Evolutionary conservation across 192 early-diverging fungal genomes (phyloP).

Genomic region (Entomortierella lignicola): DNA sequence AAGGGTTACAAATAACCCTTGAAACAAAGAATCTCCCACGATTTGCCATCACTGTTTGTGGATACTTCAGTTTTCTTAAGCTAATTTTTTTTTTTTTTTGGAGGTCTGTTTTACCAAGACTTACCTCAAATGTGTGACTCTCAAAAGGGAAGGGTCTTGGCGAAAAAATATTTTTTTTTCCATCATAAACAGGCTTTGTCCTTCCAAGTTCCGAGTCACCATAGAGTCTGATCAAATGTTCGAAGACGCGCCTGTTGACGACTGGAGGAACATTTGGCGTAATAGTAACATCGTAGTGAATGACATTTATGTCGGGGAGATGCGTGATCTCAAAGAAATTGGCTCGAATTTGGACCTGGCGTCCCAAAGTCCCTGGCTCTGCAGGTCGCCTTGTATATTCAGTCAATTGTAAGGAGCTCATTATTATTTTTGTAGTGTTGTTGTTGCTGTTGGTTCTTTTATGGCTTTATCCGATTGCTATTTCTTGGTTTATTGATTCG

Average conservation of each 20-base stretch:
- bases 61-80: too few relatives aligned
- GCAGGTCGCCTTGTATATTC: conserved; percentile 57
- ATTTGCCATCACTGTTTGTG: too few relatives aligned
- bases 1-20: too few relatives aligned
- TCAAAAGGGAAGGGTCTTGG: conserved; percentile 66
- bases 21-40: too few relatives aligned
- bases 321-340: conserved; percentile 86
- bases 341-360: conserved; percentile 56
- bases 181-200: conserved; percentile 85
- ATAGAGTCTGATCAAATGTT: conserved; percentile 69
- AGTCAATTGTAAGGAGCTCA: conserved; percentile 42
- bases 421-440: background rate
- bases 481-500: background rate
- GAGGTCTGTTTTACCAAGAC: background rate
- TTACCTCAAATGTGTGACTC: conserved; percentile 68
- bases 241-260: conserved; percentile 77
- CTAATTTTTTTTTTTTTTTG: background rate
- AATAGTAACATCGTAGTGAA: conserved; percentile 91
- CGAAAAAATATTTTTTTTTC: conserved; percentile 83
- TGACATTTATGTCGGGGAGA: conserved; percentile 73
- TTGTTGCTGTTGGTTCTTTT: background rate
- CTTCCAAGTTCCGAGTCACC: conserved; percentile 66
- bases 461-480: background rate
- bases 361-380: conserved; percentile 58
- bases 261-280: conserved; percentile 82